Percentiles rank a stretch among this genome's conserved stretches.
Evolutionary conservation across 2,329 filamentous ascomycete genomes (phyloP).

Genomic region (Cladosporium oxysporum): DNA sequence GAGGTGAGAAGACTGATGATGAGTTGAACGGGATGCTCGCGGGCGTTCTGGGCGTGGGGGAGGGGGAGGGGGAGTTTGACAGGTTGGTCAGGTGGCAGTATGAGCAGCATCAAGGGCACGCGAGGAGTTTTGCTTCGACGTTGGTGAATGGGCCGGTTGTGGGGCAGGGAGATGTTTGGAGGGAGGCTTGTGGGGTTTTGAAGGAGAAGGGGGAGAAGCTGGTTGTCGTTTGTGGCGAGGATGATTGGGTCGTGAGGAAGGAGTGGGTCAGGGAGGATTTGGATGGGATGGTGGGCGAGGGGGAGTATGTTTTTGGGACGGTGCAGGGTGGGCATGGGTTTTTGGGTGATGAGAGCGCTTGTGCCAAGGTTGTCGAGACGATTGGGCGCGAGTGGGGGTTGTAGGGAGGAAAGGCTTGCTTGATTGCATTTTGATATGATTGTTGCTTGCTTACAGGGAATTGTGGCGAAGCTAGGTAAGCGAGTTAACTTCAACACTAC

Average conservation of each 20-base stretch:
- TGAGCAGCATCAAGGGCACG: constrained; percentile 25
- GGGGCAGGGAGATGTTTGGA: constrained; percentile 25
- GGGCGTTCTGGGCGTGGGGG: neutral
- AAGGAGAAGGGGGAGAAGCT: constrained; percentile 17
- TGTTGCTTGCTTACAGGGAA: neutral
- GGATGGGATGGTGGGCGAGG: constrained; percentile 12
- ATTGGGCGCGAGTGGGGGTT: constrained; percentile 11
- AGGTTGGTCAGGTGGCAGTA: constrained; percentile 28
- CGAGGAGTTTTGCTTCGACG: constrained; percentile 24
- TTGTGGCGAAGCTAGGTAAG: neutral
- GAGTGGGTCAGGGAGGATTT: constrained; percentile 18
- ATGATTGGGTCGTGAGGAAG: constrained; percentile 16
- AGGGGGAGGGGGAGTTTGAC: neutral
- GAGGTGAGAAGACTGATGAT: neutral
- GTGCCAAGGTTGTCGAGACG: neutral
- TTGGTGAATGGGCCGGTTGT: constrained; percentile 24
- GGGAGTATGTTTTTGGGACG: neutral
- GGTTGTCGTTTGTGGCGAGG: constrained; percentile 16
- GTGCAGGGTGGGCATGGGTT: constrained; percentile 21
- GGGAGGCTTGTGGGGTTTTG: constrained; percentile 20
- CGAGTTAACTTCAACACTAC: neutral
- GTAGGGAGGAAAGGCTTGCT: neutral
- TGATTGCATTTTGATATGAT: neutral
- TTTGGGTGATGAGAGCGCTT: neutral
- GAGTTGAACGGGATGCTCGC: neutral